phyloP scores from a whole-genome alignment of 192 early-diverging fungal species.

The Allomyces javanicus region DNA sequence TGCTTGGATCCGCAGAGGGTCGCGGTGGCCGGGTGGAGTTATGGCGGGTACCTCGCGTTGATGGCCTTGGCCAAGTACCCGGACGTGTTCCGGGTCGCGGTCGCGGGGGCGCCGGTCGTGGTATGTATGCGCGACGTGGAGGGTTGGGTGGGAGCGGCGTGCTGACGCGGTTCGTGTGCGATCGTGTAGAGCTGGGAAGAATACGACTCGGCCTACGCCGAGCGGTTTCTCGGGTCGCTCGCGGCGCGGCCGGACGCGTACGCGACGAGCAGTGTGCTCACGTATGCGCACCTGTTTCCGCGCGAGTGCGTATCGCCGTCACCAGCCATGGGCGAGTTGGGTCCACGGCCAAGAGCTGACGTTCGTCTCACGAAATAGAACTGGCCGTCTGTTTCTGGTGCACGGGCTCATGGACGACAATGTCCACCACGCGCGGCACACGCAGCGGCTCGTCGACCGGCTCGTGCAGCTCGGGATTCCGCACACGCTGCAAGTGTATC shows the following conservation, averaged over 20 bases:
- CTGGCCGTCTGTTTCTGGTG: conserved; percentile 39
- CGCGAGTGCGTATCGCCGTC: conserved; percentile 20
- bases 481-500: conserved; percentile 43
- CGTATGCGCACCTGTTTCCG: conserved; percentile 30
- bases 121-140: no score
- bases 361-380: conserved; percentile 10
- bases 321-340: not conserved
- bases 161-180: no score
- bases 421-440: conserved; percentile 43
- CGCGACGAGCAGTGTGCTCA: conserved; percentile 24
- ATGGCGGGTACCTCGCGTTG: conserved; percentile 51
- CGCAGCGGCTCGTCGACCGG: conserved; percentile 27
- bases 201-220: conserved; percentile 54
- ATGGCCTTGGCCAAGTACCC: conserved; percentile 40
- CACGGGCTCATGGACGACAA: conserved; percentile 63
- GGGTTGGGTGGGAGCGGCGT: no score
- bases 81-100: conserved; percentile 33
- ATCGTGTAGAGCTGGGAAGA: conserved; percentile 47
- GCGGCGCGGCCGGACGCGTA: conserved; percentile 25
- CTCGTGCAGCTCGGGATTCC: conserved; percentile 34
- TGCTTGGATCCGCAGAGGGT: conserved; percentile 36
- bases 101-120: conserved; percentile 37
- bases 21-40: conserved; percentile 53
- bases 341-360: not conserved
- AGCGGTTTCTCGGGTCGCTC: conserved; percentile 44